Evolutionary conservation across 1,284 basidiomycete species (phyloP).

Genomic region (Athelia sp.): DNA sequence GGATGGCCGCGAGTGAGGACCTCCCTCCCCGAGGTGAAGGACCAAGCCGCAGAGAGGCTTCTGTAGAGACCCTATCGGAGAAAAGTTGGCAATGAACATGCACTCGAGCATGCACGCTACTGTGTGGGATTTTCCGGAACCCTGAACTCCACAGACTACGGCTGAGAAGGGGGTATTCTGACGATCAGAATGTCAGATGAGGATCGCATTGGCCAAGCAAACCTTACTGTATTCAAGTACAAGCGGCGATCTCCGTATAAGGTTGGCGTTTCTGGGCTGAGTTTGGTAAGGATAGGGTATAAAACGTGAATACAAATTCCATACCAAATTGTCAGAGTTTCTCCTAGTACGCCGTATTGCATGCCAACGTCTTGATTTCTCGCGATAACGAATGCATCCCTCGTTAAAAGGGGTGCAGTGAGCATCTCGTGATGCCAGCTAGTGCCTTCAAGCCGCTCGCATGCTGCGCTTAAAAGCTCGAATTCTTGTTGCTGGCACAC

Average conservation of each 20-base stretch:
- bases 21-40: conserved; percentile 66
- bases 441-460: conserved; percentile 14
- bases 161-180: conserved; percentile 59
- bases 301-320: conserved; percentile 1
- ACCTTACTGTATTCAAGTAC: conserved; percentile 56
- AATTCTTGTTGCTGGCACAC: conserved; percentile 26
- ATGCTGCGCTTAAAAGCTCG: conserved; percentile 31
- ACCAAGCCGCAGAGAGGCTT: conserved; percentile 59
- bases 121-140: conserved; percentile 69
- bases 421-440: conserved; percentile 34
- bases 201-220: not conserved
- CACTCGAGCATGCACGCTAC: conserved; percentile 61
- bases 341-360: conserved; percentile 58
- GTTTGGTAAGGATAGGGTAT: conserved; percentile 23
- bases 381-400: conserved; percentile 39
- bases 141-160: conserved; percentile 58
- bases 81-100: conserved; percentile 51
- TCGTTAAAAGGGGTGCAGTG: conserved; percentile 53
- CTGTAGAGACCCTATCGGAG: conserved; percentile 43
- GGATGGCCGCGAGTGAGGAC: conserved; percentile 46
- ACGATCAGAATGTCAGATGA: not conserved
- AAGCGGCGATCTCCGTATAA: conserved; percentile 36
- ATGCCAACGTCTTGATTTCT: conserved; percentile 25
- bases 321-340: conserved; percentile 40
- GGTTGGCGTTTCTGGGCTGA: conserved; percentile 17